Base-by-base conservation (phyloP, 305 asterid species). In the Fraxinus ornus region DNA sequence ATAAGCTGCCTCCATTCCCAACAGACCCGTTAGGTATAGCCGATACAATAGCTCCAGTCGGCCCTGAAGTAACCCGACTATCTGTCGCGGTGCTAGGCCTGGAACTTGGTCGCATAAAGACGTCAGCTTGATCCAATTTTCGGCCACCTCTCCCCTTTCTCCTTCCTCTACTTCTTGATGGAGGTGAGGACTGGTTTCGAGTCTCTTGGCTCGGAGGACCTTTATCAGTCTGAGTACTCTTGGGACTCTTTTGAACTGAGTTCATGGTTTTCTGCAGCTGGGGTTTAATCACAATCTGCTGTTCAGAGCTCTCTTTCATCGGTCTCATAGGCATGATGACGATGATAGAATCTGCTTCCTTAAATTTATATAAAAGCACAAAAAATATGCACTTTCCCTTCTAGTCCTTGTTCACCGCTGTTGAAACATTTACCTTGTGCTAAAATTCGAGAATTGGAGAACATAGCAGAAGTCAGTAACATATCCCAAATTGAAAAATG, bases 101-200 rank as follows among this genome's bases (percentile, higher is more conserved):
- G 13, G 98, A 92, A 41, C 95, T 91, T 8, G 97, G 99, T 79
- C 91, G 84, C 97, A 91, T 92, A 88, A 90, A 90, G 79, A 79
- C 86, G 1, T 96, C 99, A n/a, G 88, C 88, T 79, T 91, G 98
- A 88, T 94, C 98, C n/a, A 90, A 91, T 88, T 94, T 94, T 77
- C 95, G 88, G 79, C 97, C 94, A 2, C 95, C 97, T 82, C 97
- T 85, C 33, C 97, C 91, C 86, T 97, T 89, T 82, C 99, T 90
- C 71, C 98, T 87, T 33, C 98, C 96, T 83, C 92, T 88, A 82
- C 84, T 92, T 86, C 87, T 93, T 15, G 95, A 86, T 1, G 95
- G 97, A 3, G 98, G 96, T 75, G 98, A 92, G 21, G 81, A 79
- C 81, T 90, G 93, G 80, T 84, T 84, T 62, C 84, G 90, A 39